Evolutionary conservation across 2,329 filamentous ascomycete genomes (phyloP).

Genomic region (Penicillium sp.): DNA sequence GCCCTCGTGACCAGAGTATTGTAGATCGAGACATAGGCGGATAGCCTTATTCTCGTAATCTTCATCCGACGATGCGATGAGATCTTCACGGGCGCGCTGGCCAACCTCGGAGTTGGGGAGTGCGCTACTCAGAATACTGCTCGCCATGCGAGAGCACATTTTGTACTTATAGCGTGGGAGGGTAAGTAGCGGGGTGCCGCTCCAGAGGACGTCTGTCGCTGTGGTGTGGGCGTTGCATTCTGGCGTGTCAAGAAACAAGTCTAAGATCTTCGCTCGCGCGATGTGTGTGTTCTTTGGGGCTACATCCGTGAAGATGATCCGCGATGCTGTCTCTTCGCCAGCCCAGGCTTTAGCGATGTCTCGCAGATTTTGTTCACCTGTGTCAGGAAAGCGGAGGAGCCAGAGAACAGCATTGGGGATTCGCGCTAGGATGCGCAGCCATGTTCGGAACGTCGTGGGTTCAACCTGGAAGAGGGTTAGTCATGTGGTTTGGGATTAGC

Average conservation of each 20-base stretch:
- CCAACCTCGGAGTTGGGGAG: constrained; percentile 73
- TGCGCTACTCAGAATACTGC: constrained; percentile 87
- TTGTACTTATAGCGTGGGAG: constrained; percentile 92
- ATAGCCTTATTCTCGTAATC: constrained; percentile 82
- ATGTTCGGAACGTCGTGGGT: constrained; percentile 91
- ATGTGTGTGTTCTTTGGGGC: constrained; percentile 95
- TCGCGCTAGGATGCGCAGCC: constrained; percentile 83
- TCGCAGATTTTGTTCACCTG: constrained; percentile 82
- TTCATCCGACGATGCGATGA: constrained; percentile 75
- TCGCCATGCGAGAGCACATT: constrained; percentile 98
- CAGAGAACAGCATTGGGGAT: constrained; percentile 88
- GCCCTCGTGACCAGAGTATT: constrained; percentile 52
- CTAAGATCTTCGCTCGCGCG: constrained; percentile 82
- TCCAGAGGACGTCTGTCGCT: constrained; percentile 94
- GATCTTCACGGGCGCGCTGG: constrained; percentile 64
- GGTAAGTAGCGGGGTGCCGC: constrained; percentile 87
- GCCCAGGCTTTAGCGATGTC: constrained; percentile 82
- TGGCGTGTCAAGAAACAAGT: constrained; percentile 93
- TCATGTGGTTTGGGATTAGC: constrained; percentile 1
- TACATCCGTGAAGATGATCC: constrained; percentile 93
- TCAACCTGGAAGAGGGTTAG: constrained; percentile 68
- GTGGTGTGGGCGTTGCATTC: constrained; percentile 99
- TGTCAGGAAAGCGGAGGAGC: constrained; percentile 93
- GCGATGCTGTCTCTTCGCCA: constrained; percentile 75
- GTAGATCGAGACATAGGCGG: constrained; percentile 62